These are phyloP conservation scores for Cornus florida DNA, from an alignment of 148 eudicot genomes.

Conservation along the genomic window DNA sequence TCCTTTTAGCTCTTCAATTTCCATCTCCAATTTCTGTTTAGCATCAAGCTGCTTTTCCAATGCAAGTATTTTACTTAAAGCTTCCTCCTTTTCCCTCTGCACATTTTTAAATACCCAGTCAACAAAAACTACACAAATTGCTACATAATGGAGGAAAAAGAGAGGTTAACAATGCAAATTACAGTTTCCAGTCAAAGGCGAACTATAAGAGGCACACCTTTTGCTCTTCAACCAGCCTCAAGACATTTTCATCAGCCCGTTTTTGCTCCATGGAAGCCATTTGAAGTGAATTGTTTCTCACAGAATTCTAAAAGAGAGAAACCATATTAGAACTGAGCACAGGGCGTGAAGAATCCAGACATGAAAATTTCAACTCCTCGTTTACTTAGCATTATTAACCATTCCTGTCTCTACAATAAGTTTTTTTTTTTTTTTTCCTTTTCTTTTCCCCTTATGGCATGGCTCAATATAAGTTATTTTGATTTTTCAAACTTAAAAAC, in stretches of 20 bases:
- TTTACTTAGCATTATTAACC: neutral
- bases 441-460: neutral
- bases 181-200: neutral
- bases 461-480: too few species aligned
- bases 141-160: neutral
- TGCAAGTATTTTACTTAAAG: slow-evolving; percentile 58
- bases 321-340: neutral
- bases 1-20: slow-evolving; percentile 81
- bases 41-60: slow-evolving; percentile 74
- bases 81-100: slow-evolving; percentile 90
- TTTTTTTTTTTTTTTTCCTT: neutral
- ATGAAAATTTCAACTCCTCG: neutral
- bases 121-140: neutral
- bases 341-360: neutral
- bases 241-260: slow-evolving; percentile 69
- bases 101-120: slow-evolving; percentile 22
- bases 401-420: neutral
- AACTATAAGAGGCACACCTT: slow-evolving; percentile 44
- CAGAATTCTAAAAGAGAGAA: slow-evolving; percentile 47
- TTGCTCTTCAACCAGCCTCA: slow-evolving; percentile 81
- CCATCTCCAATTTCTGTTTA: slow-evolving; percentile 79
- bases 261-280: slow-evolving; percentile 84
- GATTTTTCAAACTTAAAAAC: neutral
- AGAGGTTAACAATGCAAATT: neutral
- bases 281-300: slow-evolving; percentile 60